Conservation (phyloP, 768 basidiomycete species). For the Amanita brunnescens region DNA sequence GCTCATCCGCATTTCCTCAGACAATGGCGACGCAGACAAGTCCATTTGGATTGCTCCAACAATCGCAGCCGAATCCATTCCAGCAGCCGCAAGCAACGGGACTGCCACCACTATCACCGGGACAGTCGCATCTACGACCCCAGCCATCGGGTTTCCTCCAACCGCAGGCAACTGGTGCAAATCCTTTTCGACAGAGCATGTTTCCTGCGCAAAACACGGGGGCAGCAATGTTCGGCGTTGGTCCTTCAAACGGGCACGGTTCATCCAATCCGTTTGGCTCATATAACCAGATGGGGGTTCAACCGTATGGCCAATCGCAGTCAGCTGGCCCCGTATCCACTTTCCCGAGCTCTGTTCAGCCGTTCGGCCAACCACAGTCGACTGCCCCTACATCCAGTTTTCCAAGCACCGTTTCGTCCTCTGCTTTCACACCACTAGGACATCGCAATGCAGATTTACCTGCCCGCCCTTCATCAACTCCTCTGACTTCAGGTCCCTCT, state of each 20-base stretch:
- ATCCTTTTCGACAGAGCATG: slow-evolving; percentile 82
- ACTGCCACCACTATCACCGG: slow-evolving; percentile 16
- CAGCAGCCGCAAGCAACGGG: slow-evolving; percentile 14
- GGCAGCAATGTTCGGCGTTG: slow-evolving; percentile 34
- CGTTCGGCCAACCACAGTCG: slow-evolving; percentile 8
- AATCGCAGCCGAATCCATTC: not conserved
- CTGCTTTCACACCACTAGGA: slow-evolving; percentile 13
- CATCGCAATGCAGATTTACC: slow-evolving; percentile 27
- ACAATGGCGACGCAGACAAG: too few relatives aligned
- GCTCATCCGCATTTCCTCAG: not conserved
- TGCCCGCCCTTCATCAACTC: slow-evolving; percentile 65
- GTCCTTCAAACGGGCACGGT: slow-evolving; percentile 10
- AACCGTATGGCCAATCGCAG: slow-evolving; percentile 9
- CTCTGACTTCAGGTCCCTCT: slow-evolving; percentile 36
- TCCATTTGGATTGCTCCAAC: not conserved
- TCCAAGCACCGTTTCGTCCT: slow-evolving; percentile 9
- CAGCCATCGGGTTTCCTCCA: slow-evolving; percentile 36
- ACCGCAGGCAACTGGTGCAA: slow-evolving; percentile 56
- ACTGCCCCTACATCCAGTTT: slow-evolving; percentile 1
- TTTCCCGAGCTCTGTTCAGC: slow-evolving; percentile 9
- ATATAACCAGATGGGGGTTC: slow-evolving; percentile 11
- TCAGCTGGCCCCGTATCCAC: slow-evolving; percentile 2
- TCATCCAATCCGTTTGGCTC: slow-evolving; percentile 1
- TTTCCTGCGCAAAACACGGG: slow-evolving; percentile 58
- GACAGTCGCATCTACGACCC: slow-evolving; percentile 8